phyloP scores from a whole-genome alignment of 495 filamentous ascomycete genomes.

The Penicillium manginii region DNA sequence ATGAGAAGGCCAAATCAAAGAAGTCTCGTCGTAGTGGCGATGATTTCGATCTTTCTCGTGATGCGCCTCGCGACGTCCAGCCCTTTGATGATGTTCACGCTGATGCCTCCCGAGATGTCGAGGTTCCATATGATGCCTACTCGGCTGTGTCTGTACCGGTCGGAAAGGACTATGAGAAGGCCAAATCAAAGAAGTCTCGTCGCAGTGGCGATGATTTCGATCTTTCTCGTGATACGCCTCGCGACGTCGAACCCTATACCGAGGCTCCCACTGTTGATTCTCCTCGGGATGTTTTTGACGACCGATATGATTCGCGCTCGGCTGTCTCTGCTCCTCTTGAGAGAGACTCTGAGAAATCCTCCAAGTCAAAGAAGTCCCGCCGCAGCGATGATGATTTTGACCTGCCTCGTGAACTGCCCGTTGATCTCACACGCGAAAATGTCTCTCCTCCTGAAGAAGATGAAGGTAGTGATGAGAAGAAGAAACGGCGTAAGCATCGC shows the following conservation, averaged over 20 bases:
- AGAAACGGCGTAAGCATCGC: constrained; percentile 31
- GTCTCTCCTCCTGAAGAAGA: background rate
- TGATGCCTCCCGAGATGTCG: constrained; percentile 10
- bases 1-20: constrained; percentile 22
- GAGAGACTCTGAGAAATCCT: constrained; percentile 20
- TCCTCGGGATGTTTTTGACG: constrained; percentile 13
- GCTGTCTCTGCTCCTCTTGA: constrained; percentile 31
- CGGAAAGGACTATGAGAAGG: constrained; percentile 20
- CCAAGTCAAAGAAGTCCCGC: constrained; percentile 26
- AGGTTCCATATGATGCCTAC: constrained; percentile 18
- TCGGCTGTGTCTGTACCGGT: constrained; percentile 34
- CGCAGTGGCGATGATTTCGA: constrained; percentile 31
- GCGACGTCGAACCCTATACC: constrained; percentile 3
- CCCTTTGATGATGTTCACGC: background rate
- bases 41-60: constrained; percentile 25
- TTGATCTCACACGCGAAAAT: background rate
- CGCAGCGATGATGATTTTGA: constrained; percentile 32
- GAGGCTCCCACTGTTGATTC: background rate
- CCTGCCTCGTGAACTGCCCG: constrained; percentile 5
- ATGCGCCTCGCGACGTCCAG: constrained; percentile 10
- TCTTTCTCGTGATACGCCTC: constrained; percentile 18
- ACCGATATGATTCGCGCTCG: constrained; percentile 26
- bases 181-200: constrained; percentile 25
- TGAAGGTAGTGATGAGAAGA: constrained; percentile 23
- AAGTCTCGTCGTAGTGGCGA: constrained; percentile 28